Evolutionary conservation across 108 stramenopile genomes (phyloP).

Genomic region (Poteriospumella lacustris): DNA sequence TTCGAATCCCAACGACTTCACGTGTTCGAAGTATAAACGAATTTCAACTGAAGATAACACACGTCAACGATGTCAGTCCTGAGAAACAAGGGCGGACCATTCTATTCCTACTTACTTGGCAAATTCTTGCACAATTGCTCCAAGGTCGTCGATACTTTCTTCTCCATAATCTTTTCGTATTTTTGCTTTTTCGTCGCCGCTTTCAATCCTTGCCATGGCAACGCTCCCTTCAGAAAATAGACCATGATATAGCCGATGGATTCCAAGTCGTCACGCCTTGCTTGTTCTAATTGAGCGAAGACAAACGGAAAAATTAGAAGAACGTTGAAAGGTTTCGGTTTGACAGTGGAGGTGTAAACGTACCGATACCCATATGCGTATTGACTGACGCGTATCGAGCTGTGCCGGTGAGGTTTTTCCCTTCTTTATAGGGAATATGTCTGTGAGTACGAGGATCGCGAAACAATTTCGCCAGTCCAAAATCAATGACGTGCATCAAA

Average conservation of each 20-base stretch:
- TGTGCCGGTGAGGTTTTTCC: slow-evolving; percentile 98
- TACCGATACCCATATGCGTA: slow-evolving; percentile 84
- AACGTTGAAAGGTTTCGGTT: background rate
- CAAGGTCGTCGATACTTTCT: slow-evolving; percentile 96
- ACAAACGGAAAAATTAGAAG: background rate
- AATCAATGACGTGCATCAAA: slow-evolving; percentile 98
- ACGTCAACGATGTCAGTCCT: too few species aligned
- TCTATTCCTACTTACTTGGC: slow-evolving; percentile 48
- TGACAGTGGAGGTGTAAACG: background rate
- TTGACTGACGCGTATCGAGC: slow-evolving; percentile 98
- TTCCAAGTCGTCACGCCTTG: slow-evolving; percentile 94
- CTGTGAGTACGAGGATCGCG: slow-evolving; percentile 97
- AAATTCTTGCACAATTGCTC: slow-evolving; percentile 99
- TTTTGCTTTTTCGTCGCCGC: slow-evolving; percentile 99
- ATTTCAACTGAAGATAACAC: slow-evolving; percentile 68
- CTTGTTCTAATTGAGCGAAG: slow-evolving; percentile 59
- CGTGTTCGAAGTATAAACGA: slow-evolving; percentile 99
- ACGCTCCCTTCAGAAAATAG: slow-evolving; percentile 96
- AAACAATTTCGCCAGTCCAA: slow-evolving; percentile 98
- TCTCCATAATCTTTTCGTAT: slow-evolving; percentile 99
- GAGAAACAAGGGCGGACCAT: background rate
- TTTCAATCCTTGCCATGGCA: slow-evolving; percentile 99
- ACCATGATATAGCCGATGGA: slow-evolving; percentile 97
- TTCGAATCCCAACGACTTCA: slow-evolving; percentile 92
- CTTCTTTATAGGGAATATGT: slow-evolving; percentile 99